These are phyloP conservation scores for Emmonsiellopsis sp. DNA, from an alignment of 2,329 filamentous ascomycete species.

Conservation along the genomic window DNA sequence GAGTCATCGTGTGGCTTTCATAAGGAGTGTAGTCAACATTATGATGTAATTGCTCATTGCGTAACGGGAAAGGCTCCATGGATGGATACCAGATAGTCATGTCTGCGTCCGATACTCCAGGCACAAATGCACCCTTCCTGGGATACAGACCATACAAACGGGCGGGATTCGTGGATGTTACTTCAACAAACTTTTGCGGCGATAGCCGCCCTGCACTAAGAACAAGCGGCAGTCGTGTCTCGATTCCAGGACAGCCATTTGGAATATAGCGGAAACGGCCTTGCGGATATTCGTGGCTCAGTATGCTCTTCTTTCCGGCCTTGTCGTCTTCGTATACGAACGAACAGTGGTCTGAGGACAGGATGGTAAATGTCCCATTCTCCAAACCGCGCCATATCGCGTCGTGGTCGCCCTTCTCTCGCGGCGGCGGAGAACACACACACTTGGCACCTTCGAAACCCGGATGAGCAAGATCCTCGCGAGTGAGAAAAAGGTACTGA, in stretches of 20 bases:
- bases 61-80: slow-evolving; percentile 14
- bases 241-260: slow-evolving; percentile 50
- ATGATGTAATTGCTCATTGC: slow-evolving; percentile 48
- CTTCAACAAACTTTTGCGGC: slow-evolving; percentile 41
- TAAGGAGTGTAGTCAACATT: slow-evolving; percentile 56
- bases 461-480: neutral
- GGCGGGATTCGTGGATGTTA: slow-evolving; percentile 47
- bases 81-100: slow-evolving; percentile 49
- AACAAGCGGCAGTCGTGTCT: slow-evolving; percentile 46
- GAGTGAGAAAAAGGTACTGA: neutral
- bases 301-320: slow-evolving; percentile 41
- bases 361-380: neutral
- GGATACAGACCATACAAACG: slow-evolving; percentile 48
- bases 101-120: slow-evolving; percentile 46
- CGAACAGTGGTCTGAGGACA: slow-evolving; percentile 19
- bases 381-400: neutral
- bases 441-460: neutral
- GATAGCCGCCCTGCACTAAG: slow-evolving; percentile 17
- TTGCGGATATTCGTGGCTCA: slow-evolving; percentile 36
- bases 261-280: slow-evolving; percentile 49
- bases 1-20: slow-evolving; percentile 47
- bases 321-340: slow-evolving; percentile 42
- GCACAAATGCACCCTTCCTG: slow-evolving; percentile 41
- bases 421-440: neutral
- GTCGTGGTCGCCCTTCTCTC: neutral